Conservation (phyloP, 371 early-diverging fungal genomes). For the Phascolomyces articulosus region DNA sequence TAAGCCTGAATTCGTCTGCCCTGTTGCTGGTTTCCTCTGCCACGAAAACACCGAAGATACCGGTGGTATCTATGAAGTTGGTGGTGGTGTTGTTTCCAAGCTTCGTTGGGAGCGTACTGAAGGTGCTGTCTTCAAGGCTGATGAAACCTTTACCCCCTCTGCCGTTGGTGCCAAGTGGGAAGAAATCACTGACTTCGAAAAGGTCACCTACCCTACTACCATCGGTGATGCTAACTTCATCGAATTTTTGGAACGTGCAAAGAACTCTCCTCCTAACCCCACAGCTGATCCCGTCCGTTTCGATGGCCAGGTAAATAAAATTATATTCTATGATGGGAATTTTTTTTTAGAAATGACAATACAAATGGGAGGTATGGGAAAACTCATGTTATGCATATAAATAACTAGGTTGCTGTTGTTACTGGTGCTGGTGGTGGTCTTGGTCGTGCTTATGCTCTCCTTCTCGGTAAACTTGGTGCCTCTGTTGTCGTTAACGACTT, state of each 20-base stretch:
- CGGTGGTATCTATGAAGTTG: constrained; percentile 92
- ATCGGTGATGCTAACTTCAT: constrained; percentile 88
- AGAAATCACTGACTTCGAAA: constrained; percentile 78
- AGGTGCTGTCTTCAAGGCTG: constrained; percentile 93
- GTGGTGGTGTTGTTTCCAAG: constrained; percentile 94
- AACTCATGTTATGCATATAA: neutral
- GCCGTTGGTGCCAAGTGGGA: constrained; percentile 35
- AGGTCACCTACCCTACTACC: constrained; percentile 74
- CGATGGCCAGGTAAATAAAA: constrained; percentile 62
- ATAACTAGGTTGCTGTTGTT: constrained; percentile 74
- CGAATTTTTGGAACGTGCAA: constrained; percentile 78
- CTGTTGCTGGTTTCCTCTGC: constrained; percentile 92
- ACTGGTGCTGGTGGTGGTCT: constrained; percentile 95
- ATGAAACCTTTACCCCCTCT: constrained; percentile 43
- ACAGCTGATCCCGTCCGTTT: constrained; percentile 70
- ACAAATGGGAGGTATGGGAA: too few species aligned
- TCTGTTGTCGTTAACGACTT: constrained; percentile 93
- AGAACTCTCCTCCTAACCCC: constrained; percentile 61
- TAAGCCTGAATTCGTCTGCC: constrained; percentile 96
- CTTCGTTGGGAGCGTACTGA: constrained; percentile 92
- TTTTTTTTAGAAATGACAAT: too few species aligned
- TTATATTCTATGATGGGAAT: neutral
- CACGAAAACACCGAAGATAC: constrained; percentile 88
- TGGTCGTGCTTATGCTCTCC: constrained; percentile 86
- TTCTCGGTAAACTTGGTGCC: constrained; percentile 83